Evolutionary conservation across 306 rosid genomes (phyloP).

Genomic region (Acacia melanoxylon): DNA sequence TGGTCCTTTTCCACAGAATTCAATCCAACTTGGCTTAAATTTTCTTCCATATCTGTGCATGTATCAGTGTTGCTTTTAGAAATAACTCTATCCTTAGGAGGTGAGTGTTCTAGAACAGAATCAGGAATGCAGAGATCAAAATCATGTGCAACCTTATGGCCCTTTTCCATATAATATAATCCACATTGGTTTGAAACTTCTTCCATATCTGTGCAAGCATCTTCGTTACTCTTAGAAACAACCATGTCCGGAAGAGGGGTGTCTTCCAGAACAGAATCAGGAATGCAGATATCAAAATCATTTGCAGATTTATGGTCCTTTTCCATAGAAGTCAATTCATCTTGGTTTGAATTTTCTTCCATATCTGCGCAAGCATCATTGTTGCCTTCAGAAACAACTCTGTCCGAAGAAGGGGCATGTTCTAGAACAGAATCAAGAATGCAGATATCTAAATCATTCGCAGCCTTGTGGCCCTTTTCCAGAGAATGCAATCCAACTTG

Average conservation of each 20-base stretch:
- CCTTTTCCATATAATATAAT: conserved; percentile 35
- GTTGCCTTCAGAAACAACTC: conserved; percentile 37
- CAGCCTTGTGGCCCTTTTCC: conserved; percentile 7
- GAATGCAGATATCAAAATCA: conserved; percentile 29
- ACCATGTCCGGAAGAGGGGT: conserved; percentile 28
- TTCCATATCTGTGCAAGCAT: conserved; percentile 28
- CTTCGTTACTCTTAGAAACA: conserved; percentile 36
- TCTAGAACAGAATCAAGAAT: conserved; percentile 44
- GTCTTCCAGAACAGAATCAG: conserved; percentile 46
- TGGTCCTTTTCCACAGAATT: conserved; percentile 31
- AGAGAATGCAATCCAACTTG: conserved; percentile 31
- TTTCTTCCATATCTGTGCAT: conserved; percentile 30
- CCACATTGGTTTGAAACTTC: conserved; percentile 29
- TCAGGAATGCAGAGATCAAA: conserved; percentile 36
- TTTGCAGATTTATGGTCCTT: conserved; percentile 36
- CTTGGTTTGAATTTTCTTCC: conserved; percentile 33
- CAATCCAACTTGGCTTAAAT: conserved; percentile 26
- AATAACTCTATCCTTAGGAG: conserved; percentile 35
- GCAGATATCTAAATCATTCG: conserved; percentile 25
- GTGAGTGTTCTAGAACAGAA: conserved; percentile 38
- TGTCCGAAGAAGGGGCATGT: conserved; percentile 34
- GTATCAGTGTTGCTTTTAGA: conserved; percentile 37
- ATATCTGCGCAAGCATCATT: conserved; percentile 25
- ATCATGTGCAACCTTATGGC: conserved; percentile 33
- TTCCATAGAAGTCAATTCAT: conserved; percentile 31